Conservation (phyloP, 129 eudicot genomes). For the Chrysanthemum makinoi region DNA sequence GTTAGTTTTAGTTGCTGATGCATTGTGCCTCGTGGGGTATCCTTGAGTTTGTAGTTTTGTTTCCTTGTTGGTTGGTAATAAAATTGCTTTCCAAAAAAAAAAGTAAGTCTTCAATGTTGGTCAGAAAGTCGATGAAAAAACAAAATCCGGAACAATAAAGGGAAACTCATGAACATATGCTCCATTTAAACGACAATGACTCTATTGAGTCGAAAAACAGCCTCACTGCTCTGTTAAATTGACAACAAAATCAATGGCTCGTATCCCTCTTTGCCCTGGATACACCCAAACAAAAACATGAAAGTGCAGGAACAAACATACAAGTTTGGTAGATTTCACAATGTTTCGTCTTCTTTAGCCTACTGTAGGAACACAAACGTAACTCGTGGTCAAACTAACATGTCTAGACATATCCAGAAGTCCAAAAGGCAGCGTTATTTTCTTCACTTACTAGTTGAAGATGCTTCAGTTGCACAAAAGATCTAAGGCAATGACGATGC, state of each 20-base stretch:
- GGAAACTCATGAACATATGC: not conserved
- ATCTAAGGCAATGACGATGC: not conserved
- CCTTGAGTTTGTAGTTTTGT: too few species aligned
- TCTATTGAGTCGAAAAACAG: not conserved
- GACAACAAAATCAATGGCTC: not conserved
- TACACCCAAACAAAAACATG: slow-evolving; percentile 25
- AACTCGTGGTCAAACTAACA: slow-evolving; percentile 21
- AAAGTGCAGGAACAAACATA: not conserved
- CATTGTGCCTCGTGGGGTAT: too few species aligned
- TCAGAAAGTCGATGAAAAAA: too few species aligned
- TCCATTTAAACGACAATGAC: not conserved
- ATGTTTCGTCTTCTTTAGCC: slow-evolving; percentile 13
- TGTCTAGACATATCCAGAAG: not conserved
- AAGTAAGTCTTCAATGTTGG: too few species aligned
- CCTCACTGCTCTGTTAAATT: not conserved
- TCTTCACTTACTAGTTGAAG: slow-evolving; percentile 24
- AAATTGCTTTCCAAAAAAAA: too few species aligned
- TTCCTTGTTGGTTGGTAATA: too few species aligned
- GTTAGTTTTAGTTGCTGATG: too few species aligned
- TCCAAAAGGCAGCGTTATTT: slow-evolving; percentile 25
- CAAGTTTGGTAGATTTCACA: not conserved
- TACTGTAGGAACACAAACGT: not conserved
- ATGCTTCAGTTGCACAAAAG: slow-evolving; percentile 18
- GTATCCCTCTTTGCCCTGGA: not conserved
- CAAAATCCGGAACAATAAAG: too few species aligned